Percentiles rank a stretch among this genome's conserved stretches.
phyloP scores from a whole-genome alignment of 1,139 yeast genomes.

The Nakaseomyces delphensis region DNA sequence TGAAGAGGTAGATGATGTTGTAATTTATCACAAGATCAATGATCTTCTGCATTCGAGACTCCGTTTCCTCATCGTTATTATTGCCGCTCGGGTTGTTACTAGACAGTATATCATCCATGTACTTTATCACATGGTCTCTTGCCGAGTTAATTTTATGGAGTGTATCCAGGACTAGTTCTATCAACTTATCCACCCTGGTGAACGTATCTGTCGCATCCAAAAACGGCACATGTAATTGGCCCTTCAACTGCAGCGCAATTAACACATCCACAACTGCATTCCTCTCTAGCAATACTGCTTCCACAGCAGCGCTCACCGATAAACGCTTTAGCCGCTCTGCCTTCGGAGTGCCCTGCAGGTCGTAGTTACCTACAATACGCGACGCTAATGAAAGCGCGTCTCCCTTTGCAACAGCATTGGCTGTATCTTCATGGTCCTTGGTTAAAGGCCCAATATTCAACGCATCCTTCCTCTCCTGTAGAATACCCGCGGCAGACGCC shows the following conservation, averaged over 20 bases:
- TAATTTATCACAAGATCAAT: conserved; percentile 4
- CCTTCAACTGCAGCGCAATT: neutral
- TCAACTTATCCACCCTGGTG: neutral
- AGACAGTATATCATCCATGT: neutral
- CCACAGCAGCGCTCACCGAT: neutral
- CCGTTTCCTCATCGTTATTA: neutral
- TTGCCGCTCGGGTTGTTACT: neutral
- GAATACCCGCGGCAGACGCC: neutral
- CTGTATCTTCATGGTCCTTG: too few relatives aligned
- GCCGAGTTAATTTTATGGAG: neutral
- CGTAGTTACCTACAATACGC: conserved; percentile 1
- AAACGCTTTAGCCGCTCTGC: neutral
- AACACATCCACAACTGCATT: conserved; percentile 1
- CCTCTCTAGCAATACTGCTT: neutral
- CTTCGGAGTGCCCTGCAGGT: neutral
- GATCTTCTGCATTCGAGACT: neutral
- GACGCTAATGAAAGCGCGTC: neutral
- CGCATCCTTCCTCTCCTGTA: neutral
- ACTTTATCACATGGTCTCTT: conserved; percentile 1
- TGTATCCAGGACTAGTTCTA: neutral
- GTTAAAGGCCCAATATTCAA: neutral
- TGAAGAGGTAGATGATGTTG: conserved; percentile 1
- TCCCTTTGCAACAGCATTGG: neutral
- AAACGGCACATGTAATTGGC: neutral
- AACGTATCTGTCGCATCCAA: neutral